Evolutionary conservation across 345 rosid genomes (phyloP).

Genomic region (Brassica nigra): DNA sequence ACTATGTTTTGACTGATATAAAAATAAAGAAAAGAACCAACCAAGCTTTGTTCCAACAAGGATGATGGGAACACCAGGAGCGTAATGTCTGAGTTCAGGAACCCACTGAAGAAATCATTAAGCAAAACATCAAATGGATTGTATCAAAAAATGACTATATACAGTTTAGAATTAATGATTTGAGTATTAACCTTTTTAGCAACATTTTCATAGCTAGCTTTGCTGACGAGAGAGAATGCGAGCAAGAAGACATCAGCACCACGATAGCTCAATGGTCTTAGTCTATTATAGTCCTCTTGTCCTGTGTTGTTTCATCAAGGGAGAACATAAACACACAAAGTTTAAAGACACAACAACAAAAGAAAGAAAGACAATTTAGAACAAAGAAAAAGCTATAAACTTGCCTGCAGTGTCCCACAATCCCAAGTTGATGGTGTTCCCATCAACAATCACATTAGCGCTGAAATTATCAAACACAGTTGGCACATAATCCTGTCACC

Average conservation of each 20-base stretch:
- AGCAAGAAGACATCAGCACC: constrained; percentile 93
- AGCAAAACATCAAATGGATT: constrained; percentile 11
- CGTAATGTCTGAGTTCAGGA: constrained; percentile 91
- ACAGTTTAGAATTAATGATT: not conserved
- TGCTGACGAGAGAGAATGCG: constrained; percentile 90
- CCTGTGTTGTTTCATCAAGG: constrained; percentile 62
- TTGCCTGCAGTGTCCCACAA: constrained; percentile 88
- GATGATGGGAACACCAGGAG: constrained; percentile 81
- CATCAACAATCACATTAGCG: constrained; percentile 83
- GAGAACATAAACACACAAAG: constrained; percentile 9
- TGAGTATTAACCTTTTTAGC: constrained; percentile 63
- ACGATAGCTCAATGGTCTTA: constrained; percentile 89
- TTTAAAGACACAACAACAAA: not conserved
- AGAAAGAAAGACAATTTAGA: not conserved
- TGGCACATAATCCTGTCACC: constrained; percentile 75
- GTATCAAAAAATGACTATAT: constrained; percentile 27
- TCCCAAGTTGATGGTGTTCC: constrained; percentile 74
- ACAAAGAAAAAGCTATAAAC: constrained; percentile 3
- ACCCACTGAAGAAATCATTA: constrained; percentile 68
- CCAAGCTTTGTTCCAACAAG: constrained; percentile 92
- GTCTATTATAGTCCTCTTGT: constrained; percentile 90
- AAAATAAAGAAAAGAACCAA: constrained; percentile 34
- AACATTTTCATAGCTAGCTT: constrained; percentile 90
- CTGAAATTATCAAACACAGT: constrained; percentile 88
- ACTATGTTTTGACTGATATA: not conserved